These are phyloP conservation scores for Acarospora socialis DNA, from an alignment of 2,329 filamentous ascomycete species.

Conservation along the genomic window DNA sequence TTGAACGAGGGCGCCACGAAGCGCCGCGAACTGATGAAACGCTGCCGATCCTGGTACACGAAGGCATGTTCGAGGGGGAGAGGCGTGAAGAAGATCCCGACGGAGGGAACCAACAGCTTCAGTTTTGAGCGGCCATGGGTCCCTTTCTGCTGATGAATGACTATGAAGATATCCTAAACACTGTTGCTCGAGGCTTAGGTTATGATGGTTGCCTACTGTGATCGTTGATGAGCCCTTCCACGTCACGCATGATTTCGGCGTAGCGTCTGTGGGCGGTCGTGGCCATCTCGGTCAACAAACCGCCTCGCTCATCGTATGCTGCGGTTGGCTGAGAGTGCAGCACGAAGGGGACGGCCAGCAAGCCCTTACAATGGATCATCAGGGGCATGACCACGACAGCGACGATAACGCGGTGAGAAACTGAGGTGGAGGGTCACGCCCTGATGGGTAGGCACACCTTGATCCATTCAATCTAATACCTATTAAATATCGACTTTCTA, in stretches of 20 bases:
- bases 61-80: slow-evolving; percentile 87
- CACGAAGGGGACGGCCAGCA: slow-evolving; percentile 90
- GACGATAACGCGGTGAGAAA: neutral
- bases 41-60: slow-evolving; percentile 73
- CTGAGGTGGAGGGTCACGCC: neutral
- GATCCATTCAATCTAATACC: slow-evolving; percentile 66
- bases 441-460: slow-evolving; percentile 38
- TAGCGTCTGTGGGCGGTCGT: slow-evolving; percentile 74
- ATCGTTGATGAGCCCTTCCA: slow-evolving; percentile 81
- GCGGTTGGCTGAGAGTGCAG: slow-evolving; percentile 90
- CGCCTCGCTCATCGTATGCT: slow-evolving; percentile 56
- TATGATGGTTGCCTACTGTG: slow-evolving; percentile 53
- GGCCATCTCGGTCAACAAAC: slow-evolving; percentile 49
- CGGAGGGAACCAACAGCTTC: slow-evolving; percentile 76
- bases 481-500: slow-evolving; percentile 5
- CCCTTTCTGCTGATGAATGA: slow-evolving; percentile 53
- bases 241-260: slow-evolving; percentile 86
- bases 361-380: slow-evolving; percentile 29
- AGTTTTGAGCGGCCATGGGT: slow-evolving; percentile 69
- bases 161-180: slow-evolving; percentile 27
- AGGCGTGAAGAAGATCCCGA: slow-evolving; percentile 90
- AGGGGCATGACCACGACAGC: neutral
- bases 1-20: slow-evolving; percentile 97
- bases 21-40: slow-evolving; percentile 76
- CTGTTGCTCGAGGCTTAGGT: slow-evolving; percentile 15